These are phyloP conservation scores for Favolaschia claudopus DNA, from an alignment of 768 basidiomycete genomes.

Conservation along the genomic window DNA sequence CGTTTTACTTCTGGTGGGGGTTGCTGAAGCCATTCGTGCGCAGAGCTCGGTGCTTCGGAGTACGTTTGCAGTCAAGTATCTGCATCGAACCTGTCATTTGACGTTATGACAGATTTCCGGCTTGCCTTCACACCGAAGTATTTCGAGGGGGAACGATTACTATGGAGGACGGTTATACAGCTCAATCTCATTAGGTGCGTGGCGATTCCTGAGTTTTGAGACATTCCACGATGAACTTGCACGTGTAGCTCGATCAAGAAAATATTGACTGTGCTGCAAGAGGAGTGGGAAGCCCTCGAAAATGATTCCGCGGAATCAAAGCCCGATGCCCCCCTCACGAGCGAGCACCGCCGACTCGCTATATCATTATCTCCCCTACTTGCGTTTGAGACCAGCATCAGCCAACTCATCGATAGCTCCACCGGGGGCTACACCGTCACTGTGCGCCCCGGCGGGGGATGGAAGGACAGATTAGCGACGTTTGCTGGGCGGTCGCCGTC, in stretches of 20 bases:
- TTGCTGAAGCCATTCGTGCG: background rate
- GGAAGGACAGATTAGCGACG: constrained; percentile 46
- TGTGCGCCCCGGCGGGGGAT: constrained; percentile 54
- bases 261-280: constrained; percentile 51
- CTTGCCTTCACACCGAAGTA: constrained; percentile 54
- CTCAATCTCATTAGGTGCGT: constrained; percentile 58
- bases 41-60: constrained; percentile 27
- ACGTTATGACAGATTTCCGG: constrained; percentile 50
- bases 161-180: constrained; percentile 60
- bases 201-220: background rate
- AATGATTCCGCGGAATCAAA: constrained; percentile 2
- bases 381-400: constrained; percentile 52
- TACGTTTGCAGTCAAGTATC: background rate
- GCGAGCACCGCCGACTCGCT: constrained; percentile 16
- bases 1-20: background rate
- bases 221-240: background rate
- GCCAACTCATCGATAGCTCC: constrained; percentile 39
- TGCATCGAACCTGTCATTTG: background rate
- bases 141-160: constrained; percentile 51
- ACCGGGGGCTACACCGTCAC: constrained; percentile 39
- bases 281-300: constrained; percentile 34
- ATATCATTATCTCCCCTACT: constrained; percentile 42
- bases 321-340: constrained; percentile 11
- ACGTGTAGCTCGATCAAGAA: constrained; percentile 50
- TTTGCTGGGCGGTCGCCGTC: constrained; percentile 4